Conservation (phyloP, 495 filamentous ascomycete species). For the Trichoderma reesei region DNA sequence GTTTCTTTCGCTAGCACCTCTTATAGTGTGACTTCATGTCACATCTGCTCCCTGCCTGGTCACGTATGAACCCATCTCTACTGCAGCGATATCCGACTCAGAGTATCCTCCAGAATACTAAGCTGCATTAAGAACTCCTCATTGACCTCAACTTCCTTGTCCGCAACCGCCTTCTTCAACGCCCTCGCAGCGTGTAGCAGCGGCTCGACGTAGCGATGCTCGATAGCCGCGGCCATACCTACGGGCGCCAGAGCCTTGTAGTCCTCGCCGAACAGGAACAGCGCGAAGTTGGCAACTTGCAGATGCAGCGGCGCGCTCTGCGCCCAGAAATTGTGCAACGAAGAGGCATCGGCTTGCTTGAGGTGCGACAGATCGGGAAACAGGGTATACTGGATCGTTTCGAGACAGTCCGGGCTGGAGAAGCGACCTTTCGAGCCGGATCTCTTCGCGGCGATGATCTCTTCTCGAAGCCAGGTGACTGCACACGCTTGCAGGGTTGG, state of each 20-base stretch:
- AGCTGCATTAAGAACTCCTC: conserved; percentile 24
- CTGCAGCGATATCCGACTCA: conserved; percentile 20
- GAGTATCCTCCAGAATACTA: conserved; percentile 27
- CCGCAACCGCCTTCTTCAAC: conserved; percentile 29
- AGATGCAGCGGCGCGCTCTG: conserved; percentile 33
- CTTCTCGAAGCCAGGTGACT: conserved; percentile 79
- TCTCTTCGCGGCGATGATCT: conserved; percentile 48
- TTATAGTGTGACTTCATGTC: not conserved
- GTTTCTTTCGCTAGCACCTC: not conserved
- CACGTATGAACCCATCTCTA: not conserved
- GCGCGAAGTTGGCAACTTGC: conserved; percentile 40
- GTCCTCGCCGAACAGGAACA: conserved; percentile 37
- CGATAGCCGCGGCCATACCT: conserved; percentile 36
- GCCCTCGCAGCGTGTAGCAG: conserved; percentile 31
- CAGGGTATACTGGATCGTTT: conserved; percentile 34
- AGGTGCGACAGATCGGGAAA: conserved; percentile 30
- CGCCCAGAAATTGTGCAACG: conserved; percentile 25
- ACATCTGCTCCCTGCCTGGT: not conserved
- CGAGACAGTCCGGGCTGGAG: conserved; percentile 39
- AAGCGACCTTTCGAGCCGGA: conserved; percentile 32
- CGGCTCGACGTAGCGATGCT: conserved; percentile 44
- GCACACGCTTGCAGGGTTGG: conserved; percentile 71
- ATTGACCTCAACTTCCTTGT: conserved; percentile 17
- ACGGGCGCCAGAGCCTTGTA: conserved; percentile 30
- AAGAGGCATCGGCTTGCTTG: conserved; percentile 17